Conservation (phyloP, 257 asterid species). For the Solanum phureja region DNA sequence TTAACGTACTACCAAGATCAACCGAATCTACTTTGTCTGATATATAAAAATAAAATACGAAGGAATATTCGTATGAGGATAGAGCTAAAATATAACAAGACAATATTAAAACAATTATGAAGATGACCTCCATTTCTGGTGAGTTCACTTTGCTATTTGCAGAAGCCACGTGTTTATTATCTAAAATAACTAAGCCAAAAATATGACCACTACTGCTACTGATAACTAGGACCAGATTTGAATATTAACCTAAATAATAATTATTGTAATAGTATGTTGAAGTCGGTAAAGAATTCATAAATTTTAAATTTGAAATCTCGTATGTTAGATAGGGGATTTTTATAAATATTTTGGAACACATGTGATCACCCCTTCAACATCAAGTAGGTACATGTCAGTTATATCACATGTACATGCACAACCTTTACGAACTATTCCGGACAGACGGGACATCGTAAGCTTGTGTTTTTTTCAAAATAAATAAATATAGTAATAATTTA, state of each 20-base stretch:
- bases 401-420: neutral
- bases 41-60: neutral
- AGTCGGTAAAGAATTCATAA: neutral
- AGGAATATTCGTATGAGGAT: neutral
- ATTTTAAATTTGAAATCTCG: neutral
- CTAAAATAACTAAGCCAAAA: neutral
- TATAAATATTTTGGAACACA: neutral
- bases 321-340: accelerated
- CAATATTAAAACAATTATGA: neutral
- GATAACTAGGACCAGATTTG: neutral
- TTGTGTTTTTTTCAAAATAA: neutral
- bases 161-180: neutral
- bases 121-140: neutral
- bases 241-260: neutral
- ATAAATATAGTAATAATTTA: neutral
- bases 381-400: neutral
- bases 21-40: neutral
- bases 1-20: neutral
- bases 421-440: neutral
- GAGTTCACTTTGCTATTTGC: neutral
- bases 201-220: neutral
- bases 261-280: neutral
- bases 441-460: neutral
- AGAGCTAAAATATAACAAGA: neutral
- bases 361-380: neutral